Base-by-base conservation (phyloP, 202 grass and related monocot genomes). In the Elaeis oleifera region DNA sequence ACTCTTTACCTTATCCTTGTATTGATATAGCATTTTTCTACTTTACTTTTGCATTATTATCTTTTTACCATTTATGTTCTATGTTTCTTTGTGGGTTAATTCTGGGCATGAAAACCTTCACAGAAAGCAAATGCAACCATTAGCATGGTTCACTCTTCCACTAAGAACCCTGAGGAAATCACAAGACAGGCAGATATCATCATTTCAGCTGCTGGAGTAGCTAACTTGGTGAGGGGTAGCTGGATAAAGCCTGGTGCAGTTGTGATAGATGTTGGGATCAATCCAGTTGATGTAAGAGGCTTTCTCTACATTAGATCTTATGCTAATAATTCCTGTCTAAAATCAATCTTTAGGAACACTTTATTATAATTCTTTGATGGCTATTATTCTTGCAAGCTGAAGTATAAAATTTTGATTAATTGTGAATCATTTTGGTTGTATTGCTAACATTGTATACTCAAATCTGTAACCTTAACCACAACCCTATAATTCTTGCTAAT, bases 101-200 rank as follows among this genome's bases (percentile, higher is more conserved):
- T 31, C 18, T 71, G 6, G 18, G 6, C 32, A 36, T 36, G 9
- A 36, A 36, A 36, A 5, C 5, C 18, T 51, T 29, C 4, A 39
- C 77, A 97, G 94, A 97, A 97, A 97, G 94, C 71, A 69, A 89
- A 99, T 60, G 88, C 94, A 60, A 99, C 94, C 28, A 76, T 99
- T 36, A 99, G 82, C 71, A 97, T 97, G 69, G 94, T 99, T 31
- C 94, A 99, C 64, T 92, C 88, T 18, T 53, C 89, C 66, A 99
- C 94, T 16, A 89, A 92, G 72, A 84, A 77, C 32, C 94, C 88
- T 51, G 88, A 92, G 69, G 82, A 99, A 67, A 73, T 92, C 56
- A 92, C 79, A 70, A 76, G 82, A 49, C 94, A 97, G 67, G 94
- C 76, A 13, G 94, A 92, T 82, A 97, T 97, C 69, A 69, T 97